Evolutionary conservation across 805 yeast genomes (phyloP), one percentile per base, ranked within the genome.

Genomic region (Suhomyces canberraensis): DNA sequence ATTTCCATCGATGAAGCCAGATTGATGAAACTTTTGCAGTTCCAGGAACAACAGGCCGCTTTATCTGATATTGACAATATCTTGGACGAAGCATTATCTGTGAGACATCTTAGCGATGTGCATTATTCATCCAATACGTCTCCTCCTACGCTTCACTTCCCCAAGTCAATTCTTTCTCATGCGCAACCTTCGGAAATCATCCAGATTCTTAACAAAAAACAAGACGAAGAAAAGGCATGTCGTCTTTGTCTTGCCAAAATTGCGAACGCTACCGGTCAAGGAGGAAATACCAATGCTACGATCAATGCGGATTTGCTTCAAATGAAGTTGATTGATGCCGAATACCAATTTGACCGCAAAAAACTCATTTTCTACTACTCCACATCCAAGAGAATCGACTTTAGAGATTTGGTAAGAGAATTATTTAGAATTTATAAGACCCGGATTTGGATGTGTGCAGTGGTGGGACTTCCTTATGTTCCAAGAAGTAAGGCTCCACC

Each of bases 371-470:
- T 84, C 48, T 84, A 83, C 58, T 56, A 54, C 46, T 44, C 70
- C 16, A 61, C 73, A 7, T 66, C 68, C 35, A 79, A 79, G 49
- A 64, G 93, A 47, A 73, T 84, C 38, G 93, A 85, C 54, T 84
- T 84, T 54, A 66, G 91, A 40, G 83, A 77, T 31, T 67, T 84
- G 51, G 83, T 83, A 37, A 78, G 83, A 41, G 91, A 84, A 50
- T 60, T 84, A 20, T 84, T 82, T 67, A 78, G 81, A 52, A 77
- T 81, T 41, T 84, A 81, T 65, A 84, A 84, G 60, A 83, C 90
- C 0, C 69, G 91, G 51, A 84, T 84, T 45, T 85, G 95, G 93
- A 64, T 85, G 60, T 82, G 90, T 68, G 90, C 93, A 0, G 84
- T 83, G 18, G 57, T 47, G 32, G 74, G 73, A 3, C 48, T 60